Base-by-base conservation (phyloP, 139 green algal genomes). In the Trebouxia sp. region DNA sequence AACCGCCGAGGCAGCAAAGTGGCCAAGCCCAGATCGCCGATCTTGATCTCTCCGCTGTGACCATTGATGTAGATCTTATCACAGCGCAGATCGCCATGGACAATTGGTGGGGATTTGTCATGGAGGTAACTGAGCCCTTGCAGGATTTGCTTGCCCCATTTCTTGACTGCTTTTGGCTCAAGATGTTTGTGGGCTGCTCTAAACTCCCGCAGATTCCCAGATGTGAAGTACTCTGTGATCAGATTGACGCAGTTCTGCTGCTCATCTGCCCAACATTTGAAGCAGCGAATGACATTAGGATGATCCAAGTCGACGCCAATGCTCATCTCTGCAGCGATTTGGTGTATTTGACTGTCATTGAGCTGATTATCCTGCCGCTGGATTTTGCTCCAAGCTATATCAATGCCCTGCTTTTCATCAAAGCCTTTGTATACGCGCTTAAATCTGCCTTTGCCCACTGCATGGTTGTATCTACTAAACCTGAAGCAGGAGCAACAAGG, bases 11-110 rank as follows among this genome's bases (percentile, higher is more conserved):
- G 87, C 75, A 95, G 86, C 80, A 98, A 89, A 45, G 93, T 96
- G 1, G 91, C 89, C 53, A 98, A 80, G 26, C 95, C 95, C 41
- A 97, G 81, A 86, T 98, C 95, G 3, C 95, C 95, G 79, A 98
- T 98, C 85, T 98, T 98, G 84, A 98, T 96, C 82, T 97, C 94
- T 0, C 93, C 94, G 69, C 84, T 93, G 89, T 97, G 90, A 14
- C 94, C 94, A 85, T 97, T 97, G 80, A 97, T 93, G 82, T 97
- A 97, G 67, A 98, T 94, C 84, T 92, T 91, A 72, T 98, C 95
- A 69, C 94, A 98, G 70, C 97, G 94, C 48, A 99, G 86, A 84
- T 99, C 97, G 0, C 96, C 92, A 85, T 99, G 97, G 45, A 98
- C 94, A 53, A 99, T 89, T 6, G 96, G 93, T 2, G 96, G 95